Conservation (phyloP, 2,329 filamentous ascomycete species). For the Epichloe hybrida region DNA sequence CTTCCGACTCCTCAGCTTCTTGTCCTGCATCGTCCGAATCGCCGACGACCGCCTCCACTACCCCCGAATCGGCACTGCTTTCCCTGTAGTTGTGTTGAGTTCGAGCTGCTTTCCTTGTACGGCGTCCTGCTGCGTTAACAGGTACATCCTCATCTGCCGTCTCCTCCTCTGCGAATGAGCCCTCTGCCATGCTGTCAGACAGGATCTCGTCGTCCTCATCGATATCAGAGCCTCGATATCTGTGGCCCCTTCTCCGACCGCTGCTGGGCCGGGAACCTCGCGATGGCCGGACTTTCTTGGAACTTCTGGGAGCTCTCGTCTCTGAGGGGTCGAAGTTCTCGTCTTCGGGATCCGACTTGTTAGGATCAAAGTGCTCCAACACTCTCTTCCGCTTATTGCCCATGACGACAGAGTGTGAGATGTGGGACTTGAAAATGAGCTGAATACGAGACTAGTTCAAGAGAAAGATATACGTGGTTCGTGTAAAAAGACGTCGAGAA, state of each 20-base stretch:
- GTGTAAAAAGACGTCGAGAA: background rate
- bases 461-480: background rate
- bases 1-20: constrained; percentile 14
- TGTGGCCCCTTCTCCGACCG: constrained; percentile 22
- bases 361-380: constrained; percentile 48
- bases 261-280: constrained; percentile 17
- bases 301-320: constrained; percentile 26
- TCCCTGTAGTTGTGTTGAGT: constrained; percentile 35
- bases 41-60: constrained; percentile 16
- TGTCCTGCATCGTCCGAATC: constrained; percentile 14
- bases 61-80: constrained; percentile 27
- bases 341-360: constrained; percentile 52
- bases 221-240: constrained; percentile 48
- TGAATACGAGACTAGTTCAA: constrained; percentile 5
- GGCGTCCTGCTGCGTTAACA: constrained; percentile 33
- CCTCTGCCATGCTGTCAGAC: constrained; percentile 38
- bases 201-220: constrained; percentile 45
- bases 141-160: constrained; percentile 26
- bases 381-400: constrained; percentile 42
- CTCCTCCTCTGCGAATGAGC: constrained; percentile 32
- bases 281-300: constrained; percentile 29
- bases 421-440: background rate
- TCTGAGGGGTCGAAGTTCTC: constrained; percentile 49
- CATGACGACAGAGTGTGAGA: constrained; percentile 11
- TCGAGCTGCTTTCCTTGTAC: constrained; percentile 33